phyloP scores from a whole-genome alignment of 176 grass and related monocot species.

The Lolium multiflorum region DNA sequence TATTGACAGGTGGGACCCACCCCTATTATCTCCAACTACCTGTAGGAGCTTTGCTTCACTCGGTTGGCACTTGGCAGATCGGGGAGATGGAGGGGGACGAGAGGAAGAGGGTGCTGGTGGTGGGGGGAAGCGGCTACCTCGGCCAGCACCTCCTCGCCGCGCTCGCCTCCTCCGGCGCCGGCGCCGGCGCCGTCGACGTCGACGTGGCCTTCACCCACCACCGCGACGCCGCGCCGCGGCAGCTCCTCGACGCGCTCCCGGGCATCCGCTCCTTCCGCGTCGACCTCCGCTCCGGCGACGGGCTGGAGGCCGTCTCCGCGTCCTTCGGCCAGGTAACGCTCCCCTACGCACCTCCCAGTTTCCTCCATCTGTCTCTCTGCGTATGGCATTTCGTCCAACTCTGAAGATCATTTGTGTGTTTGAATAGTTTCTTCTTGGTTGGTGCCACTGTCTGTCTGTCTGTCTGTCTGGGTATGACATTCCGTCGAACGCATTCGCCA shows the following conservation, averaged over 20 bases:
- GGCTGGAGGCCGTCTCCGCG: conserved; percentile 49
- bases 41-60: background rate
- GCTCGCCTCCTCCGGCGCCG: conserved; percentile 17
- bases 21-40: background rate
- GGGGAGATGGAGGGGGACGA: conserved; percentile 1
- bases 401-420: background rate
- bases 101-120: conserved; percentile 70
- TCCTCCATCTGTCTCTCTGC: background rate
- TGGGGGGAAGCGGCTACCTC: conserved; percentile 87
- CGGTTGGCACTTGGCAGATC: background rate
- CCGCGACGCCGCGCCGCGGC: conserved; percentile 58
- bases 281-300: conserved; percentile 72
- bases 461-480: background rate
- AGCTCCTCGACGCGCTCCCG: conserved; percentile 67
- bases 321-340: conserved; percentile 72
- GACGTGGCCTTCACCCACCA: conserved; percentile 85
- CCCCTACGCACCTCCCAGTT: background rate
- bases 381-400: background rate
- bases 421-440: background rate
- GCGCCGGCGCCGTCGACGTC: background rate
- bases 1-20: conserved; percentile 1
- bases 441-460: background rate
- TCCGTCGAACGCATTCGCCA: background rate
- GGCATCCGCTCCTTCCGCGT: conserved; percentile 61
- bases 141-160: conserved; percentile 87